Conservation (phyloP, 345 rosid species). For the Raphanus raphanistrum region DNA sequence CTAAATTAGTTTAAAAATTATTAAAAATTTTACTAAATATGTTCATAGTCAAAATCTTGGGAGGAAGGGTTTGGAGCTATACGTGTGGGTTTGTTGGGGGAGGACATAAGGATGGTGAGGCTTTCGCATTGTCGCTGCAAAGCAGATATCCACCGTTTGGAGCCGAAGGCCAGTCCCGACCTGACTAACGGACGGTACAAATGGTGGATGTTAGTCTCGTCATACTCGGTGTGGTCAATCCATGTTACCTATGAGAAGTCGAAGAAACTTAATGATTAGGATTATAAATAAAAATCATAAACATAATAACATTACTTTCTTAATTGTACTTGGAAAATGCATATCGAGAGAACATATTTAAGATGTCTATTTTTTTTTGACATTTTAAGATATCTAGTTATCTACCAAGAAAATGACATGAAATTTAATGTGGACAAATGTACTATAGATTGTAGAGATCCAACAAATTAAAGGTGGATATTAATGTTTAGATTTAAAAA, state of each 20-base stretch:
- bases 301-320: background rate
- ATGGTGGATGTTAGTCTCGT: constrained; percentile 67
- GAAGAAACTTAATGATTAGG: background rate
- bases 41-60: too few species aligned
- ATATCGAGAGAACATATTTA: too few species aligned
- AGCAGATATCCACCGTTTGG: constrained; percentile 83
- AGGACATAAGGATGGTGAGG: constrained; percentile 86
- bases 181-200: constrained; percentile 63
- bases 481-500: background rate
- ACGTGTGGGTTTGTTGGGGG: constrained; percentile 36
- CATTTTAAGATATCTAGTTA: too few species aligned
- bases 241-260: constrained; percentile 68
- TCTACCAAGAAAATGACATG: background rate
- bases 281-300: background rate
- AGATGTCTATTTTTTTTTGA: too few species aligned
- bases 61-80: background rate
- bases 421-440: background rate
- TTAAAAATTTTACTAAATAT: too few species aligned
- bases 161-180: constrained; percentile 85
- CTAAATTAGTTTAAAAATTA: too few species aligned
- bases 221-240: constrained; percentile 93
- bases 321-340: background rate
- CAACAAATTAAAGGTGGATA: background rate
- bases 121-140: constrained; percentile 90
- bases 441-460: background rate